Percentiles rank a stretch among this genome's conserved stretches.
phyloP scores from a whole-genome alignment of 1,284 basidiomycete species.

The Naganishia albida region DNA sequence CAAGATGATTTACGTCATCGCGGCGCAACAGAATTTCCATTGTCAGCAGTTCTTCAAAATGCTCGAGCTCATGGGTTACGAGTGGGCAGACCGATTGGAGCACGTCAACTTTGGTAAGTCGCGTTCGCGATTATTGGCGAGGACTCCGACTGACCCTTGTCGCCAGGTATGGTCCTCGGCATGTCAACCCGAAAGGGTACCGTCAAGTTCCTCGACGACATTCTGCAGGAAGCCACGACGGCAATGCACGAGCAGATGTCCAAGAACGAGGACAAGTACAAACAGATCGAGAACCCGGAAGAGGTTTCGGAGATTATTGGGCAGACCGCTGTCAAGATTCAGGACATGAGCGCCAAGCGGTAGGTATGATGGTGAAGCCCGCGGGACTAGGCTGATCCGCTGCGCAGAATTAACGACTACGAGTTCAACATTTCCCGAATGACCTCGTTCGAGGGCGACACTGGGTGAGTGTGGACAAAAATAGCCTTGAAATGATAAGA shows the following conservation, averaged over 20 bases:
- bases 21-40: conserved; percentile 93
- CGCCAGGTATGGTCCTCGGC: conserved; percentile 71
- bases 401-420: conserved; percentile 87
- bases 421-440: conserved; percentile 93
- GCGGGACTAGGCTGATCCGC: background rate
- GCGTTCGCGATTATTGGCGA: conserved; percentile 16
- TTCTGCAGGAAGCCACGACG: conserved; percentile 83
- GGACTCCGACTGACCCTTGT: background rate
- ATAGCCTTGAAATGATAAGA: background rate
- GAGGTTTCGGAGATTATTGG: conserved; percentile 81
- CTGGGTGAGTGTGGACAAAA: conserved; percentile 59
- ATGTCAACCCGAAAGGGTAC: conserved; percentile 98
- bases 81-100: conserved; percentile 77
- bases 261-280: conserved; percentile 92
- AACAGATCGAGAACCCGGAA: conserved; percentile 84
- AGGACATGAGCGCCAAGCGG: conserved; percentile 95
- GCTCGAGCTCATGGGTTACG: conserved; percentile 83
- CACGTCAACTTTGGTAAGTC: conserved; percentile 83
- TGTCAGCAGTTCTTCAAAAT: conserved; percentile 93
- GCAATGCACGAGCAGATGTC: conserved; percentile 98
- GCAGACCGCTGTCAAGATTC: conserved; percentile 95
- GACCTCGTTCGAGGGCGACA: conserved; percentile 96
- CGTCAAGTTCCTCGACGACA: conserved; percentile 93
- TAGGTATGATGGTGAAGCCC: conserved; percentile 48
- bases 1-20: conserved; percentile 97